A percentile compares a stretch with the other conserved stretches of the same genome.
Evolutionary conservation across 371 early-diverging fungal genomes (phyloP).

Genomic region (Mortierella sp.): DNA sequence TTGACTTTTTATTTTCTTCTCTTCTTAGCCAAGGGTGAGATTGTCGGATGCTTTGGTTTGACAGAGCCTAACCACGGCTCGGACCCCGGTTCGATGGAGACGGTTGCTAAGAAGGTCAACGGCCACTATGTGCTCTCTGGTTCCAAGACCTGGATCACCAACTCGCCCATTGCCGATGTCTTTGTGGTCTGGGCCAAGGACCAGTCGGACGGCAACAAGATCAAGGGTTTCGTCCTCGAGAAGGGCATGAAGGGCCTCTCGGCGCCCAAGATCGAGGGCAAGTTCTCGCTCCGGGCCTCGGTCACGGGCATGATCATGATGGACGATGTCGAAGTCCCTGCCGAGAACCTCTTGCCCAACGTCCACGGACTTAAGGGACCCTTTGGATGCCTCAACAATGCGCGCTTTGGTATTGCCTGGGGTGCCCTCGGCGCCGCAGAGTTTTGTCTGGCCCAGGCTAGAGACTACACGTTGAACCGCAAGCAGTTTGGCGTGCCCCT

Average conservation of each 20-base stretch:
- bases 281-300: slow-evolving; percentile 95
- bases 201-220: slow-evolving; percentile 82
- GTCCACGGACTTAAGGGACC: slow-evolving; percentile 96
- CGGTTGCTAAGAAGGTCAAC: slow-evolving; percentile 82
- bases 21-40: slow-evolving; percentile 84
- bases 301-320: slow-evolving; percentile 98
- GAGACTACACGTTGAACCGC: slow-evolving; percentile 92
- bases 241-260: slow-evolving; percentile 91
- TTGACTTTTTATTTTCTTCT: neutral
- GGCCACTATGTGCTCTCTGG: slow-evolving; percentile 90
- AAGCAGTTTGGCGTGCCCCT: slow-evolving; percentile 95
- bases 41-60: slow-evolving; percentile 94
- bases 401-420: slow-evolving; percentile 98
- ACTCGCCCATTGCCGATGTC: slow-evolving; percentile 98
- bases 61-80: slow-evolving; percentile 99
- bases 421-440: slow-evolving; percentile 98
- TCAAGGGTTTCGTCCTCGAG: slow-evolving; percentile 96
- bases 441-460: slow-evolving; percentile 89
- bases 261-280: slow-evolving; percentile 94
- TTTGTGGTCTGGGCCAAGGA: slow-evolving; percentile 98
- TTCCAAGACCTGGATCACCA: slow-evolving; percentile 98
- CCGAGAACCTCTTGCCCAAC: slow-evolving; percentile 89
- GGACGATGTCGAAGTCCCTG: slow-evolving; percentile 96
- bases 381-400: slow-evolving; percentile 98
- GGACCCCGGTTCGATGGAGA: slow-evolving; percentile 96